phyloP scores from a whole-genome alignment of 2,329 filamentous ascomycete species.

The Sclerotinia minor region DNA sequence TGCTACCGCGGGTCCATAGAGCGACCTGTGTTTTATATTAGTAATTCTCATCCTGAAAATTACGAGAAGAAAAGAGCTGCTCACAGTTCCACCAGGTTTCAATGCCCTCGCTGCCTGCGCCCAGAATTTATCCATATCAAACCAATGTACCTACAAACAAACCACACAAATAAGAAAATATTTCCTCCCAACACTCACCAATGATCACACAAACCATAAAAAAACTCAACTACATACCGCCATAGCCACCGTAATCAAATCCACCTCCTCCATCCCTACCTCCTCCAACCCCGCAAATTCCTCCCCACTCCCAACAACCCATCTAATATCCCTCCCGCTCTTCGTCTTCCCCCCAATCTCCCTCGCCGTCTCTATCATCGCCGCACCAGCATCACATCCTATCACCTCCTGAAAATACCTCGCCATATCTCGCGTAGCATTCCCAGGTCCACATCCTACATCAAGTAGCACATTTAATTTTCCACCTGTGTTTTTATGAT shows the following conservation, averaged over 20 bases:
- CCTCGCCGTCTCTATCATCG: conserved; percentile 39
- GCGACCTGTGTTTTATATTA: conserved; percentile 4
- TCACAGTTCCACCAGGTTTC: conserved; percentile 50
- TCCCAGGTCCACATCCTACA: conserved; percentile 41
- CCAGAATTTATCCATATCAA: conserved; percentile 51
- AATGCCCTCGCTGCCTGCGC: conserved; percentile 46
- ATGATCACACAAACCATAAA: conserved; percentile 27
- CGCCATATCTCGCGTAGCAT: conserved; percentile 38
- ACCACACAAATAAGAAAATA: conserved; percentile 36
- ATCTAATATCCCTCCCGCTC: conserved; percentile 32
- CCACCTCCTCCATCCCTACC: conserved; percentile 33
- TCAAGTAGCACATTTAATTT: conserved; percentile 36
- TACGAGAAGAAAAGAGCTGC: background rate
- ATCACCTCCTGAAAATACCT: conserved; percentile 35
- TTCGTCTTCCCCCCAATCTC: conserved; percentile 33
- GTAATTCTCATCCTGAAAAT: background rate
- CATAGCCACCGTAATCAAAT: conserved; percentile 37
- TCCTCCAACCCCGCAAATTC: conserved; percentile 31
- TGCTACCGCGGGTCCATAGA: conserved; percentile 11
- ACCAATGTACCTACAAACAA: conserved; percentile 50
- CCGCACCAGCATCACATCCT: conserved; percentile 37
- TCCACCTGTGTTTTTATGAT: conserved; percentile 35
- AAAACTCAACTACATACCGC: conserved; percentile 28
- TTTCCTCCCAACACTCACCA: conserved; percentile 33
- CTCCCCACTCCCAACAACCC: conserved; percentile 35